phyloP scores from a whole-genome alignment of 345 rosid species.

The Gossypium bickii region DNA sequence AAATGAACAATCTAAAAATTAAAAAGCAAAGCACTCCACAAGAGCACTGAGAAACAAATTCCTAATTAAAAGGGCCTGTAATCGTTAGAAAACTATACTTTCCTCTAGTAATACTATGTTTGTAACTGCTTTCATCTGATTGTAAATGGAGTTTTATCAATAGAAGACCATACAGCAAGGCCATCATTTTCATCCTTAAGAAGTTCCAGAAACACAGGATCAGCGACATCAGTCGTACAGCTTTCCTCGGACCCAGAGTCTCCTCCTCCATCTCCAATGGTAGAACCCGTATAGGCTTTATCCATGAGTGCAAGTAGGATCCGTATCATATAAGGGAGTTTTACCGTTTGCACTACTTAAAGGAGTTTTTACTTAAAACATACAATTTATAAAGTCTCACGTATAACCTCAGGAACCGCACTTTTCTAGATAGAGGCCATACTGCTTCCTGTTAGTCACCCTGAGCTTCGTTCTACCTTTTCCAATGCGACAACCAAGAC shows the following conservation, averaged over 20 bases:
- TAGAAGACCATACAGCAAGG: conserved; percentile 57
- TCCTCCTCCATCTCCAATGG: conserved; percentile 79
- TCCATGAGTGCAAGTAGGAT: conserved; percentile 73
- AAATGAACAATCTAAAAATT: too few species aligned
- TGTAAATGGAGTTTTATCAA: neutral
- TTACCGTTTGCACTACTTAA: neutral
- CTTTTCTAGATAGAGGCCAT: conserved; percentile 92
- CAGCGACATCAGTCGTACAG: conserved; percentile 57
- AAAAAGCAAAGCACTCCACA: too few species aligned
- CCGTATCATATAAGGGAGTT: conserved; percentile 37
- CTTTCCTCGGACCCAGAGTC: conserved; percentile 91
- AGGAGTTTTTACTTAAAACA: conserved; percentile 14
- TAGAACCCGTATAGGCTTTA: conserved; percentile 48
- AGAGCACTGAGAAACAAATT: neutral
- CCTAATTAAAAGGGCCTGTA: neutral
- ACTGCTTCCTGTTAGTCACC: conserved; percentile 77
- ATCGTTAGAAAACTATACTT: neutral
- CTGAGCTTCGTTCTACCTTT: conserved; percentile 56
- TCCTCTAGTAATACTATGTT: neutral
- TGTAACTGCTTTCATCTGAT: neutral
- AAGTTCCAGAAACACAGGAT: conserved; percentile 90
- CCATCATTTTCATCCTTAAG: conserved; percentile 98
- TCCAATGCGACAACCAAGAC: too few species aligned
- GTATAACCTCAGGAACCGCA: conserved; percentile 82
- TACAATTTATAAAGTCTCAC: conserved; percentile 12